Conservation (phyloP, 1,139 yeast genomes). For the Magnusiomyces clavatus region DNA sequence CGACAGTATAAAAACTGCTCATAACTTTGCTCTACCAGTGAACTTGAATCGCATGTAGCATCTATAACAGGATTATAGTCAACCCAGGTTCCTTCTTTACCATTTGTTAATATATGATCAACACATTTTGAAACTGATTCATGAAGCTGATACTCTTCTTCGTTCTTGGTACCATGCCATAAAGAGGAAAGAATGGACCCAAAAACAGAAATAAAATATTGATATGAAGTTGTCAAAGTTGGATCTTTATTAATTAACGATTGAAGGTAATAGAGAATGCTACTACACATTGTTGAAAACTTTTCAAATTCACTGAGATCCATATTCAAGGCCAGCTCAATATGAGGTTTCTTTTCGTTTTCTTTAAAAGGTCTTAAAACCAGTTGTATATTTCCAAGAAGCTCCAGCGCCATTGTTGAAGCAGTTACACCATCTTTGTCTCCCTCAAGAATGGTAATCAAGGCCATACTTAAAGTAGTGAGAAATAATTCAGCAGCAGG, state of each 20-base stretch:
- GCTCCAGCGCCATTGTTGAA: constrained; percentile 40
- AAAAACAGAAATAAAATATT: constrained; percentile 14
- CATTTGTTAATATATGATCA: constrained; percentile 9
- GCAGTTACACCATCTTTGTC: constrained; percentile 16
- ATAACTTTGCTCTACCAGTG: constrained; percentile 9
- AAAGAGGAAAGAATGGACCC: constrained; percentile 13
- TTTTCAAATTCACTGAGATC: constrained; percentile 11
- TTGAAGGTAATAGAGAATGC: constrained; percentile 17
- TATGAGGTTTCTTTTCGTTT: not conserved
- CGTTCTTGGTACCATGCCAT: constrained; percentile 9
- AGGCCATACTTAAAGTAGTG: constrained; percentile 36
- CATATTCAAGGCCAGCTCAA: constrained; percentile 12
- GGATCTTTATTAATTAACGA: constrained; percentile 14
- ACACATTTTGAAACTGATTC: constrained; percentile 3
- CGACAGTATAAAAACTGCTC: constrained; percentile 13
- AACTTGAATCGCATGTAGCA: not conserved
- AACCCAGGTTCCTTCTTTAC: constrained; percentile 16
- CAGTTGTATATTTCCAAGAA: constrained; percentile 50
- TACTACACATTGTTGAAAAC: constrained; percentile 7
- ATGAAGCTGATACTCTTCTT: constrained; percentile 2
- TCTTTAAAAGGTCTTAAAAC: too few species aligned
- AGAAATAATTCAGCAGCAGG: constrained; percentile 48
- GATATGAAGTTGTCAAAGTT: constrained; percentile 15
- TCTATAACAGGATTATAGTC: constrained; percentile 8
- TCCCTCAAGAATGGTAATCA: constrained; percentile 28